These are phyloP conservation scores for Candida sp. DNA, from an alignment of 1,139 yeast species.

Conservation along the genomic window DNA sequence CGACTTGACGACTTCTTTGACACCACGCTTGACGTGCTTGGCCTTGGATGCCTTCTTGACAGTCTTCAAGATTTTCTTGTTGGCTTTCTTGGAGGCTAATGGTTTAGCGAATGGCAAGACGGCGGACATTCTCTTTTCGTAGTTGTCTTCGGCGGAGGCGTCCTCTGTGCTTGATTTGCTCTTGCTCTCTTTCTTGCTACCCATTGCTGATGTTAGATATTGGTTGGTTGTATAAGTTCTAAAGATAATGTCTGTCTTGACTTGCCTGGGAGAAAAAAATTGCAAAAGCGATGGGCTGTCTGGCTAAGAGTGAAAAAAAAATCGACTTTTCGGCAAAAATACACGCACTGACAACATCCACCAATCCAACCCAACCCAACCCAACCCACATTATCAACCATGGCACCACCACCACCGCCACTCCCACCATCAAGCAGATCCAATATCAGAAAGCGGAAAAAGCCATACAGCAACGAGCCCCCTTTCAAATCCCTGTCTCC, in stretches of 20 bases:
- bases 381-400: not conserved
- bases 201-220: conserved; percentile 7
- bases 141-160: conserved; percentile 68
- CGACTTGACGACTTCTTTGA: conserved; percentile 98
- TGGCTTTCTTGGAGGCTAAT: conserved; percentile 93
- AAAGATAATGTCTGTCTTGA: no score
- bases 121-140: conserved; percentile 90
- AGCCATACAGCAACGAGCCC: not conserved
- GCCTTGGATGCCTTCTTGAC: conserved; percentile 98
- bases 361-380: not conserved
- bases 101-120: conserved; percentile 94
- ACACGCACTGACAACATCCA: not conserved
- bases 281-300: conserved; percentile 5
- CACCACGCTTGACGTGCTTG: conserved; percentile 98
- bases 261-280: conserved; percentile 2
- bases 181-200: conserved; percentile 40
- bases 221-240: not conserved
- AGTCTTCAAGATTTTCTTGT: conserved; percentile 93
- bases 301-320: conserved; percentile 10
- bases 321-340: not conserved
- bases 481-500: conserved; percentile 2
- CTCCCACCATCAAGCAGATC: not conserved
- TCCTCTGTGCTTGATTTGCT: conserved; percentile 48
- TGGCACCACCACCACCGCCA: conserved; percentile 3
- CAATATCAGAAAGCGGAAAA: conserved; percentile 5